Conservation (phyloP, 192 early-diverging fungal species). For the Gamsiella multidivaricata region DNA sequence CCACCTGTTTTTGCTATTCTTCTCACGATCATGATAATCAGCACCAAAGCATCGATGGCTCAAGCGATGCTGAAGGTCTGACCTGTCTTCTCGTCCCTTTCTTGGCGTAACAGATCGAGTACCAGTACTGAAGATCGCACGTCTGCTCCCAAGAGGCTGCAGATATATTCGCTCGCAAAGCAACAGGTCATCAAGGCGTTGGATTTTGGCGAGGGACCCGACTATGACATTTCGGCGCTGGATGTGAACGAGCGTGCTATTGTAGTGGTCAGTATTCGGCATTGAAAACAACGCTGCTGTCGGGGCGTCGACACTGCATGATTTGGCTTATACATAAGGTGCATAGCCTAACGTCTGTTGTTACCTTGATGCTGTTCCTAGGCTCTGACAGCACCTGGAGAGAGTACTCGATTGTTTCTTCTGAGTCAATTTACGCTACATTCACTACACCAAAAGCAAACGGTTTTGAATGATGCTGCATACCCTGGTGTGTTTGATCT, state of each 20-base stretch:
- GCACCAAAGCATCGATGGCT: background rate
- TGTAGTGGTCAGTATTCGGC: conserved; percentile 65
- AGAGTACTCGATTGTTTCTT: conserved; percentile 58
- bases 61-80: background rate
- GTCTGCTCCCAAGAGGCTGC: conserved; percentile 26
- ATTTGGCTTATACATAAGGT: too few species aligned
- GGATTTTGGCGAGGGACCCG: conserved; percentile 57
- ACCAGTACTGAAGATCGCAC: conserved; percentile 11
- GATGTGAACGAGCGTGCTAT: conserved; percentile 69
- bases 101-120: conserved; percentile 15
- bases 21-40: background rate
- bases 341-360: too few species aligned
- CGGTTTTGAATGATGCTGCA: conserved; percentile 63
- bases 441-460: conserved; percentile 38
- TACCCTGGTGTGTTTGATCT: conserved; percentile 68
- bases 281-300: background rate
- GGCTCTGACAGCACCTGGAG: conserved; percentile 40
- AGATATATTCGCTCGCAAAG: conserved; percentile 70
- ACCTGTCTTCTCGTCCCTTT: background rate
- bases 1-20: background rate
- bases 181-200: conserved; percentile 61
- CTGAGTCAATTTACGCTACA: conserved; percentile 62
- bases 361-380: conserved; percentile 14
- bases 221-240: conserved; percentile 57
- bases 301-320: too few species aligned